Evolutionary conservation across 2,329 filamentous ascomycete genomes (phyloP), one percentile per base, ranked within the genome.

Genomic region (Pseudogymnoascus sp.): DNA sequence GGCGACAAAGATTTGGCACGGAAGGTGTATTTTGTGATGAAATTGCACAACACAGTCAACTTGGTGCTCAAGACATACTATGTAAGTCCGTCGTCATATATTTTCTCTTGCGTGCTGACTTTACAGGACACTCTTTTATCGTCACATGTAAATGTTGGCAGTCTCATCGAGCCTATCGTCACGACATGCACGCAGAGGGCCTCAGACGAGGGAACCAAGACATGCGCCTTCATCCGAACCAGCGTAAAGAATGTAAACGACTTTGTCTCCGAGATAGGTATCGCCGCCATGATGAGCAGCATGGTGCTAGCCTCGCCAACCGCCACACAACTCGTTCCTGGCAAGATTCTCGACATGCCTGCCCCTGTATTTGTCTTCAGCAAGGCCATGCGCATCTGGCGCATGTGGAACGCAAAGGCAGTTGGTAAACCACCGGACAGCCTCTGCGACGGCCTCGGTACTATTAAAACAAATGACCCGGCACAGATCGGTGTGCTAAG

Each of bases 11-110:
- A 61, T n/a, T 42, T 38, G 26, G 59, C 59, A n/a, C 33, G 59
- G 59, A 61, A 42, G n/a, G 59, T 61, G 11, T 61, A 61, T 61
- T 61, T 61, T 26, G 59, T 40, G 59, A 61, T 42, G 35, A 42
- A 61, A 42, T 11, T 61, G 33, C 59, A 61, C 19, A 61, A 40
- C 59, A 40, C 59, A 5, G 59, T 61, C 17, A 61, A 61, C 33
- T 31, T 61, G 19, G 59, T 61, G 33, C 23, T 61, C 13, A 61
- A 61, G 33, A 61, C 59, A 3, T 61, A 61, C 26, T 61, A 61
- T 61, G 50, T 57, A 57, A 33, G 50, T 33, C 19, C 11, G 1
- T 1, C 9, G 5, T 19, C 13, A 6, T 21, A 33, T 19, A 21
- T 33, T 57, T 21, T 15, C n/a, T 33, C n/a, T 10, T 21, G 6